phyloP scores from a whole-genome alignment of 106 monocot genomes.

The Dendrobium chrysotoxum region DNA sequence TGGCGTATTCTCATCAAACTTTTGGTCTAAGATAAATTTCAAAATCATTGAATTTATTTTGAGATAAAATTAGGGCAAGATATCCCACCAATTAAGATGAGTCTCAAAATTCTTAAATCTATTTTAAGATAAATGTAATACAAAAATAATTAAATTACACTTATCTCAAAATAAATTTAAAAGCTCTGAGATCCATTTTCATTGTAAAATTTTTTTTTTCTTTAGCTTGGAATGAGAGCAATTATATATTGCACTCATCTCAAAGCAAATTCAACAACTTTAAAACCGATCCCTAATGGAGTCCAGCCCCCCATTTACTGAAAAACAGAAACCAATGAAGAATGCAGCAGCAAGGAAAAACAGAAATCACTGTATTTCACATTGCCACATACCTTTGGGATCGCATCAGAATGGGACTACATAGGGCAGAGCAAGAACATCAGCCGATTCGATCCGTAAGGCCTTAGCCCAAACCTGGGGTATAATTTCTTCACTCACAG shows the following conservation, averaged over 20 bases:
- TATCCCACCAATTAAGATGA: too few species aligned
- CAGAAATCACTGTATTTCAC: not conserved
- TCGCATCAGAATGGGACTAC: constrained; percentile 59
- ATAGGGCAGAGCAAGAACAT: constrained; percentile 69
- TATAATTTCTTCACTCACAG: constrained; percentile 7
- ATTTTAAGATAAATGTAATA: too few species aligned
- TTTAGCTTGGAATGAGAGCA: too few species aligned
- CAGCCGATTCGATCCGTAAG: constrained; percentile 31
- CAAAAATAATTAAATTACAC: not conserved
- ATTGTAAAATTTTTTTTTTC: too few species aligned
- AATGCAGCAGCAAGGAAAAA: not conserved
- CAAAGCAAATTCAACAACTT: not conserved
- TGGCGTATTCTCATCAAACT: not conserved
- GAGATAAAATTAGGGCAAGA: too few species aligned
- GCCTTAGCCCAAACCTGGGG: constrained; percentile 57
- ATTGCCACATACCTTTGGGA: constrained; percentile 22
- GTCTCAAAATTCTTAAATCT: too few species aligned
- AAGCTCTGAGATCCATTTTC: too few species aligned
- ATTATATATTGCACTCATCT: too few species aligned
- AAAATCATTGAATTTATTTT: too few species aligned
- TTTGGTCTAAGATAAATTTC: not conserved
- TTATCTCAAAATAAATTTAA: not conserved
- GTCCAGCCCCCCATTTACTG: too few species aligned
- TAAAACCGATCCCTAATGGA: not conserved
- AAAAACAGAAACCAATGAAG: not conserved